Evolutionary conservation across 78 protist genomes (phyloP).

Genomic region (Dictyostelium purpureum): DNA sequence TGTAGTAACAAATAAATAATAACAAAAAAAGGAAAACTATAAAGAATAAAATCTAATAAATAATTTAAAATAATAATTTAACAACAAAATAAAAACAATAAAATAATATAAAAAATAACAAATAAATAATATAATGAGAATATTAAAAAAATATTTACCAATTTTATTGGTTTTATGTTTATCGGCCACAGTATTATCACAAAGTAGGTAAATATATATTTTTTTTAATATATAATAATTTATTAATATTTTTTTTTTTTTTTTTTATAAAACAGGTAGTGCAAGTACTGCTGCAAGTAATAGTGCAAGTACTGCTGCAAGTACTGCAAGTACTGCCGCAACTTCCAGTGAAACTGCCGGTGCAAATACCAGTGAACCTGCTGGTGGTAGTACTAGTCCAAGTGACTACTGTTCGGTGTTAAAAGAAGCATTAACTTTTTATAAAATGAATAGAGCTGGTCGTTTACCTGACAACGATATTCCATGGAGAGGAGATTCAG

Average conservation of each 20-base stretch:
- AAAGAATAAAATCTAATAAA: not conserved
- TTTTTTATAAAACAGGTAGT: too few species aligned
- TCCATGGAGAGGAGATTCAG: constrained; percentile 76
- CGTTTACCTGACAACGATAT: constrained; percentile 59
- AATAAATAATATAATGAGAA: not conserved
- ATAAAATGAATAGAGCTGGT: constrained; percentile 72
- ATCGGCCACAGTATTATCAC: not conserved
- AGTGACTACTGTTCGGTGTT: constrained; percentile 39
- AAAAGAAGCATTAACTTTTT: constrained; percentile 30
- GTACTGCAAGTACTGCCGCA: too few species aligned
- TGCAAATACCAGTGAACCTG: too few species aligned
- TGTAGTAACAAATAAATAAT: not conserved
- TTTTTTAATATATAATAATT: too few species aligned
- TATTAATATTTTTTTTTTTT: too few species aligned
- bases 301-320: too few species aligned
- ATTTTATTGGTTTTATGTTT: not conserved
- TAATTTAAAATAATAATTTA: too few species aligned
- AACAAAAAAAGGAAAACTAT: not conserved
- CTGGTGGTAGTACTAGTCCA: too few species aligned
- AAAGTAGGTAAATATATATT: not conserved
- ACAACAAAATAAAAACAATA: not conserved
- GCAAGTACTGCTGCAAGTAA: too few species aligned
- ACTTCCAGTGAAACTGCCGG: too few species aligned
- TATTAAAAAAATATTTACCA: not conserved
- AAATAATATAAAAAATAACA: not conserved